Evolutionary conservation across 2,329 filamentous ascomycete species (phyloP).

Genomic region (Trichoderma oligosporum): DNA sequence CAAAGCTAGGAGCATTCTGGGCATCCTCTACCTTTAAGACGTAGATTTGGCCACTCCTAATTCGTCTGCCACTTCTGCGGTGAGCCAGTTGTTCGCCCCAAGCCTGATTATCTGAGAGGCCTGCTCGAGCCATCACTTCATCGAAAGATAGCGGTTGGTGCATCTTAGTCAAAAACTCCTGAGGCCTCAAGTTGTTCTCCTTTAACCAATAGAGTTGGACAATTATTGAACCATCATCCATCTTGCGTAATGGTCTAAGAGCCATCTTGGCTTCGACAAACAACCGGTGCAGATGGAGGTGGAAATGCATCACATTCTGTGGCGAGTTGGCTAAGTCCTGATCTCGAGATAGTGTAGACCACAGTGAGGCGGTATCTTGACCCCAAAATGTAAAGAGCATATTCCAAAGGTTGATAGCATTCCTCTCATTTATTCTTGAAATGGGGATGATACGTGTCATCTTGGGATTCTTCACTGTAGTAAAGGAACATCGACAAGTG

Average conservation of each 20-base stretch:
- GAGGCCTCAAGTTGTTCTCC: background rate
- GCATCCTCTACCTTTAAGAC: background rate
- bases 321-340: background rate
- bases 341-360: no score
- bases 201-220: background rate
- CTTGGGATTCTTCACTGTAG: no score
- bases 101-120: background rate
- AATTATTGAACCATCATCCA: background rate
- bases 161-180: background rate
- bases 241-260: background rate
- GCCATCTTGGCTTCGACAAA: background rate
- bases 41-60: background rate
- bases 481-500: no score
- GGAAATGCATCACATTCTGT: background rate
- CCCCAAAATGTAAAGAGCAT: no score
- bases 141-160: background rate
- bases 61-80: background rate
- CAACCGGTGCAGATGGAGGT: background rate
- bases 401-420: no score
- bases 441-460: no score
- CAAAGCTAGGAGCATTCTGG: background rate
- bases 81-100: background rate
- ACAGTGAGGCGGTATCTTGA: no score
- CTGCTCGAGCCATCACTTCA: background rate
- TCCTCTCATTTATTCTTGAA: no score